phyloP scores from a whole-genome alignment of 345 rosid species.

The Aquilaria malaccensis region DNA sequence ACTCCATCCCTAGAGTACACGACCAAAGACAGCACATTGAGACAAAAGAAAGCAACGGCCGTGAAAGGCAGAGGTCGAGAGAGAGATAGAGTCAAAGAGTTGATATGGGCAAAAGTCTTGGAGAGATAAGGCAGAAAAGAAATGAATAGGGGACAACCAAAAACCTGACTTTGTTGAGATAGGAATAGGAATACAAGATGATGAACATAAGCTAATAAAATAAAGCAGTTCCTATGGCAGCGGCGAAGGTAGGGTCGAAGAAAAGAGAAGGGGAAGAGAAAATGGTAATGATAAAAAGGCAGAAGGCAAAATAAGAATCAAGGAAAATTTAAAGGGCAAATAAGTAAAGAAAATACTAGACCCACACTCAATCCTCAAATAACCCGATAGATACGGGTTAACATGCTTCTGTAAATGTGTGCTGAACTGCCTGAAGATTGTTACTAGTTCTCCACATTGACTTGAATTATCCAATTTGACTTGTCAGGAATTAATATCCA shows the following conservation, averaged over 20 bases:
- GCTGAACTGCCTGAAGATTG: too few relatives aligned
- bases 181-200: conserved; percentile 40
- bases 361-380: too few relatives aligned
- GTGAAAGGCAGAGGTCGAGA: not conserved
- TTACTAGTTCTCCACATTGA: not conserved
- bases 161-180: conserved; percentile 45
- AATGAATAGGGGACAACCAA: conserved; percentile 42
- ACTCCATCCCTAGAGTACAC: conserved; percentile 16
- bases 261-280: conserved; percentile 42
- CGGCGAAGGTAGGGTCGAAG: conserved; percentile 15
- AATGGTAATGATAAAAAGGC: conserved; percentile 46
- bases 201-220: conserved; percentile 27
- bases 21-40: conserved; percentile 46
- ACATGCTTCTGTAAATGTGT: too few relatives aligned
- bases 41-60: conserved; percentile 43
- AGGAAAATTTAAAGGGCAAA: conserved; percentile 4
- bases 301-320: conserved; percentile 34
- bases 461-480: not conserved
- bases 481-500: not conserved
- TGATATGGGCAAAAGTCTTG: conserved; percentile 29
- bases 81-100: conserved; percentile 47
- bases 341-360: conserved; percentile 4
- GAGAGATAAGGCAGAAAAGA: conserved; percentile 47
- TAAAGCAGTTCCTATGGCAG: conserved; percentile 9
- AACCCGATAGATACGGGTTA: too few relatives aligned